Evolutionary conservation across 495 filamentous ascomycete species (phyloP).

Genomic region (Aspergillus sparsus): DNA sequence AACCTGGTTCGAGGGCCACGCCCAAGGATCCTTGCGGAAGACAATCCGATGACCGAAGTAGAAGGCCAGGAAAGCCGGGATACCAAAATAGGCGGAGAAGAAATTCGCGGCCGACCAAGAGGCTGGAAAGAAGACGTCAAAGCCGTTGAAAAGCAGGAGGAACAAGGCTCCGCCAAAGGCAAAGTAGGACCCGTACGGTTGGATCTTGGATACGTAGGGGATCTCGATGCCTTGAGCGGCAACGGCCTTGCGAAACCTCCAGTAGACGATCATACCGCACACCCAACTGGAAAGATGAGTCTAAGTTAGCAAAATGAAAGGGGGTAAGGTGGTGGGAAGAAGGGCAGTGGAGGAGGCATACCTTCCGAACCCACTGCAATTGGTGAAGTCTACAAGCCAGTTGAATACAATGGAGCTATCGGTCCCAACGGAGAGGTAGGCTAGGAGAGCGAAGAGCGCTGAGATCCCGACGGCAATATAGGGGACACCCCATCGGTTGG

Average conservation of each 20-base stretch:
- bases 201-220: not conserved
- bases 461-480: slow-evolving; percentile 31
- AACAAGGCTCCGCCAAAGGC: not conserved
- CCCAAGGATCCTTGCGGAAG: slow-evolving; percentile 53
- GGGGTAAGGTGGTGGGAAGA: not conserved
- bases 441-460: slow-evolving; percentile 24
- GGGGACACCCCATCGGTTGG: slow-evolving; percentile 42
- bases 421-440: slow-evolving; percentile 27
- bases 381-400: slow-evolving; percentile 59
- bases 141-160: slow-evolving; percentile 28
- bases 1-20: slow-evolving; percentile 48
- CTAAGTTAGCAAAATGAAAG: not conserved
- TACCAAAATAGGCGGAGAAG: slow-evolving; percentile 62
- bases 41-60: slow-evolving; percentile 53
- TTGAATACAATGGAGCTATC: slow-evolving; percentile 24
- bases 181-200: slow-evolving; percentile 4
- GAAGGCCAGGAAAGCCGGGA: slow-evolving; percentile 58
- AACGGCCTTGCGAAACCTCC: slow-evolving; percentile 2
- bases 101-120: slow-evolving; percentile 46
- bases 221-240: not conserved
- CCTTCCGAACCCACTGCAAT: slow-evolving; percentile 53
- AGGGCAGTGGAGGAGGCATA: slow-evolving; percentile 33
- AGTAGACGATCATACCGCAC: slow-evolving; percentile 2
- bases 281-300: not conserved
- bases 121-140: slow-evolving; percentile 55